Evolutionary conservation across 495 filamentous ascomycete species (phyloP).

Genomic region (Neurospora sp.): DNA sequence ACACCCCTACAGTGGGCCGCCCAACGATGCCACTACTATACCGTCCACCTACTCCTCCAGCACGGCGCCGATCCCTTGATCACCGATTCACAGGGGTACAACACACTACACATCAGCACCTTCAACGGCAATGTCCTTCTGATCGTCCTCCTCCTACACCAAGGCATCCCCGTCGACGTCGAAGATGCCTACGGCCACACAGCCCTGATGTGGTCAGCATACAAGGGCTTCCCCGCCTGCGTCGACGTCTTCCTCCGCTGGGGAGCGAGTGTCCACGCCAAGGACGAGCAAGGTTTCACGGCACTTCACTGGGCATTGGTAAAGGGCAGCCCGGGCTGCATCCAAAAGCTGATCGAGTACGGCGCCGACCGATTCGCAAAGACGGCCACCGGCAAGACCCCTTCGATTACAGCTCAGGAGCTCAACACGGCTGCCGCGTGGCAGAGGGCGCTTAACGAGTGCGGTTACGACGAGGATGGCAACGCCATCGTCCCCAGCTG

Average conservation of each 20-base stretch:
- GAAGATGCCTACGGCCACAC: conserved; percentile 84
- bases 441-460: conserved; percentile 75
- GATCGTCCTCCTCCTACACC: conserved; percentile 74
- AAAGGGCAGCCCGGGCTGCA: conserved; percentile 73
- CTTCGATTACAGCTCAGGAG: conserved; percentile 71
- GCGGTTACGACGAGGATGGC: conserved; percentile 71
- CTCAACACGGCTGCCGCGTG: conserved; percentile 78
- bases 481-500: conserved; percentile 52
- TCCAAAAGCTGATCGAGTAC: conserved; percentile 88
- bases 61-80: conserved; percentile 84
- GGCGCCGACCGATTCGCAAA: conserved; percentile 84
- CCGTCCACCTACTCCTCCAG: conserved; percentile 62
- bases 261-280: conserved; percentile 87
- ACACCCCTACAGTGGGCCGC: conserved; percentile 96
- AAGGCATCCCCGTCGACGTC: conserved; percentile 87
- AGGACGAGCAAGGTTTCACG: conserved; percentile 84
- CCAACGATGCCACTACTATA: conserved; percentile 85
- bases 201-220: conserved; percentile 94
- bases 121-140: conserved; percentile 96
- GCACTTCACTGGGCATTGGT: conserved; percentile 96
- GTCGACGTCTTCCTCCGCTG: conserved; percentile 91
- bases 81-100: conserved; percentile 88
- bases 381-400: conserved; percentile 80
- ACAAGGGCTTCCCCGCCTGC: conserved; percentile 84
- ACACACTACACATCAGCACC: conserved; percentile 90